Base-by-base conservation (phyloP, 352 stramenopile genomes). In the Globisporangium rhizosaccharum region DNA sequence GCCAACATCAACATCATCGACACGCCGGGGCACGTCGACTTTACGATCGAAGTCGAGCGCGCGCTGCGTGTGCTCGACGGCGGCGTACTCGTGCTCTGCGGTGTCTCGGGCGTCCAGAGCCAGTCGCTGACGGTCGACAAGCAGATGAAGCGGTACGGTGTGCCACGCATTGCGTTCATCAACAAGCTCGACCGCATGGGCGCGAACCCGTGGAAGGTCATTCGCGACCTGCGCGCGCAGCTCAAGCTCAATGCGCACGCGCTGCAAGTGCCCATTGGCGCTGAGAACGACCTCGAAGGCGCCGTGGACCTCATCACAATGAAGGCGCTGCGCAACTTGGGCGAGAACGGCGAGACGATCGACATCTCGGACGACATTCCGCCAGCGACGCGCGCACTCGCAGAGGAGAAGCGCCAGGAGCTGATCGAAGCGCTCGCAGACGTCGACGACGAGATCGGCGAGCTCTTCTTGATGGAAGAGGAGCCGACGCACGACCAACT, bases 1-100 rank as follows among this genome's bases (percentile, higher is more conserved):
- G 82, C 90, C 46, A 95, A 98, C 76, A 97, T 99, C 63, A 99
- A 99, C 76, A 99, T 99, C 71, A 99, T 99, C 64, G 97, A 99
- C 76, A 99, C 97, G 45, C 97, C 97, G 28, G 97, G 97, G 63
- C 97, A 99, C 85, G 97, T 99, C 39, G 97, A 99, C 76, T 99
- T 99, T 67, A 99, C 97, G 2, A 98, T 99, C 70, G 97, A 99
- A 75, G 87, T 96, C 39, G 97, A 99, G 77, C 88, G 97, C 33
- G 96, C 97, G 17, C 72, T 99, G 57, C 94, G 97, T 53, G 97
- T 99, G 47, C 73, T 99, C 33, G 97, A 99, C 75, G 97, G 97
- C 28, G 97, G 94, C 28, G 88, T 99, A 57, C 75, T 98, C 26
- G 92, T 98, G 58, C 87, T 98, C 39, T 96, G 87, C 54, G 85